Evolutionary conservation across 2,329 filamentous ascomycete genomes (phyloP), one percentile per base, ranked within the genome.

Genomic region (Xylogone sp.): DNA sequence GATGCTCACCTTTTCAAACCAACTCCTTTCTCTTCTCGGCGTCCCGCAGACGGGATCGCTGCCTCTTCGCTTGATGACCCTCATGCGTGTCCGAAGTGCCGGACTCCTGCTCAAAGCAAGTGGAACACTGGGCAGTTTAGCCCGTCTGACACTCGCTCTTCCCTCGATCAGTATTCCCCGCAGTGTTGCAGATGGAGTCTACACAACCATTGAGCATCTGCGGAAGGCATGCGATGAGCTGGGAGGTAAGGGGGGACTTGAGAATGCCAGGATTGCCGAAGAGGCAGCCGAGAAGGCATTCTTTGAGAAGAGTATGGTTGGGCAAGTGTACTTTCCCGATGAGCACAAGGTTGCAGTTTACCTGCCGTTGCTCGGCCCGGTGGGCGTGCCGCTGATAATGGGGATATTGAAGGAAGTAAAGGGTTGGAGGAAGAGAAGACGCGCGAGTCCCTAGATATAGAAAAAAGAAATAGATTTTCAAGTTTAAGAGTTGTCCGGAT

Each of bases 301-400:
- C 70, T 99, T 99, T 61, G 94, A 99, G 71, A 96, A 96, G 71
- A 96, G 89, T 65, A 99, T 99, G 94, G 94, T 99, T 12, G 94
- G 92, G 0, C 94, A 97, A 72, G 86, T 97, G 2, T 99, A 97
- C 69, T 99, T 99, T 69, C 94, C 94, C 0, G 94, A 99, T 65
- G 94, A 99, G 72, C 94, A 99, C 69, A 99, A 97, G 70, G 83
- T 99, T 21, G 94, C 94, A 0, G 94, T 99, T 1, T 99, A 99
- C 67, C 71, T 99, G 61, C 94, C 94, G 1, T 73, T 99, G 10
- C 72, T 99, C 42, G 94, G 94, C 0, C 94, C 94, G 0, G 84
- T 97, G 42, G 91, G 89, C 3, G 93, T 97, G 12, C 94, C 94
- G 34, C 72, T 99, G 46, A 68, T 97, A 6, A 88, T 97, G 80